Evolutionary conservation across 2,329 filamentous ascomycete genomes (phyloP), one percentile per base, ranked within the genome.

Genomic region (Scedosporium apiospermum): DNA sequence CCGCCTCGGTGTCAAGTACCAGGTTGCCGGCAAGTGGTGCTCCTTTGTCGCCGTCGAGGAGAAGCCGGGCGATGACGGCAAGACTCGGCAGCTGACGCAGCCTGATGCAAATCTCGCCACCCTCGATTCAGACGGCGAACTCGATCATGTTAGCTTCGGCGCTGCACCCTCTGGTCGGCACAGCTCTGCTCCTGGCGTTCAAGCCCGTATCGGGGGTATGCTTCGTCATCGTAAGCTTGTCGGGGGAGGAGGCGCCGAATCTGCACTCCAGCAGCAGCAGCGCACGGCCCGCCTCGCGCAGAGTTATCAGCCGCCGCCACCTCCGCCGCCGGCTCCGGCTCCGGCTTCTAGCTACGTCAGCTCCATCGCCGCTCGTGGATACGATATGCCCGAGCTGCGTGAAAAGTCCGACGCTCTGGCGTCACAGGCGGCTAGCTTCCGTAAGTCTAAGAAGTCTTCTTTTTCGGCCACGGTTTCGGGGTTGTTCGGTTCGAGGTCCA

Each of bases 41-140:
- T 89, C 87, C 0, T 92, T 91, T 65, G 84, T 91, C 3, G 89
- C 89, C 2, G 78, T 89, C 1, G 78, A 87, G 65, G 74, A 78
- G 7, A 72, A 76, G 1, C 14, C 23, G 9, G 34, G 34, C 16
- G 5, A n/a, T 62, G 18, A 23, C 7, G 12, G 38, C 23, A 10
- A 14, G 34, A 23, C 42, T 44, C 10, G 58, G 34, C 21, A 49
- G 44, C 18, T 49, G 44, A 49, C 44, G 44, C 44, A 49, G 7
- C 44, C 16, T 6, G n/a, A 18, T 49, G 16, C 44, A 4, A 21
- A 49, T n/a, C 6, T 18, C n/a, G 44, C 6, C 16, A 21, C 9
- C 14, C n/a, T 18, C 6, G 18, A 14, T 49, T 49, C 44, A n/a
- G 23, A 44, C 4, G 55, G 58, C 6, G 61, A 26, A 6, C 6